Evolutionary conservation across 768 basidiomycete species (phyloP), one percentile per base, ranked within the genome.

Genomic region (Lentinula raphanica): DNA sequence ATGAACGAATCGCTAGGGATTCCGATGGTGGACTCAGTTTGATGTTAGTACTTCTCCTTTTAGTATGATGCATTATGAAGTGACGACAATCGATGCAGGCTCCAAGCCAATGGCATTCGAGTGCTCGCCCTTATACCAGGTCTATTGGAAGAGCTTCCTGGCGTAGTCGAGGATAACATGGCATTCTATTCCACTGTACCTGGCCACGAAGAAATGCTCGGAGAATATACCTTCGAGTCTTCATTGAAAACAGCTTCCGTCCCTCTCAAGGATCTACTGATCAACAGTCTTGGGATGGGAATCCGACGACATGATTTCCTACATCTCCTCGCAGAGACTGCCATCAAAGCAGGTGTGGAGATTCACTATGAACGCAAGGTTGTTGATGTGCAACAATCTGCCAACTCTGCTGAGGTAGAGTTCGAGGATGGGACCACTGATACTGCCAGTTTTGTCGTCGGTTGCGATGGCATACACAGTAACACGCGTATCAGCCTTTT

Each of bases 381-480:
- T 21, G 64, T 66, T 25, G 62, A 49, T 17, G 49, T 78, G 3
- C 67, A 73, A 42, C 70, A 75, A 58, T 38, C 49, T 19, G 65
- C 64, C 0, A 66, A 63, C 11, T 59, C 58, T 15, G 78, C 75
- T 1, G 58, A 59, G 5, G 76, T 74, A 11, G 62, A 42, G 3
- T 74, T 78, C 59, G 66, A 63, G 35, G 73, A 74, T 49, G 78
- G 76, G 8, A 59, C 59, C 21, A 65, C 56, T 45, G 75, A 72
- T 44, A 68, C 61, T 0, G 76, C 71, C 6, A 71, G 70, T 58
- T 71, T 79, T 53, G 69, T 77, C 3, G 68, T 78, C 8, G 78
- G 77, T 21, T 76, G 75, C 62, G 78, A 79, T 56, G 78, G 78
- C 9, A 65, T 79, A 58, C 77, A 78, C 60, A 74, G 74, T 60